Conservation (phyloP, 768 basidiomycete genomes). For the Boletus rufocinnamomeus region DNA sequence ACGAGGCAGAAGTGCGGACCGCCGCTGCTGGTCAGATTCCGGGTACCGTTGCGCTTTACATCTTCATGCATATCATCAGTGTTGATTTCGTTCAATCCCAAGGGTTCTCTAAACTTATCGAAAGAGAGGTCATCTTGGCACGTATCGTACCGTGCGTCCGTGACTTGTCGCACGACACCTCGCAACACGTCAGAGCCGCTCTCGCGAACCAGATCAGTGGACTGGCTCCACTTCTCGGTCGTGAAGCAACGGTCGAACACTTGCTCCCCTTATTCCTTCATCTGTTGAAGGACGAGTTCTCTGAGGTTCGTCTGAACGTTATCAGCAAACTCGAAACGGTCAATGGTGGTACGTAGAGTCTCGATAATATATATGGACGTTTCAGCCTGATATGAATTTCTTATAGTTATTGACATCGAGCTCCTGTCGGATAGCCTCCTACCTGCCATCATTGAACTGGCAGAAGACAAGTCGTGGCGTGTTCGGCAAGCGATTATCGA, state of each 20-base stretch:
- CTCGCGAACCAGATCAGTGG: slow-evolving; percentile 96
- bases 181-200: slow-evolving; percentile 96
- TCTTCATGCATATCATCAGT: not conserved
- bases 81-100: slow-evolving; percentile 15
- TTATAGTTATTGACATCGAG: slow-evolving; percentile 94
- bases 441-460: slow-evolving; percentile 96
- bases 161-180: slow-evolving; percentile 89
- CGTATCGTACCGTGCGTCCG: slow-evolving; percentile 94
- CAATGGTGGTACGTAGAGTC: slow-evolving; percentile 67
- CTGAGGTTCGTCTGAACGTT: slow-evolving; percentile 95
- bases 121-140: slow-evolving; percentile 90
- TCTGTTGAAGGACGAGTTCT: slow-evolving; percentile 97
- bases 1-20: slow-evolving; percentile 97
- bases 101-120: slow-evolving; percentile 95
- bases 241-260: slow-evolving; percentile 93
- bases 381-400: slow-evolving; percentile 12
- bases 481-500: slow-evolving; percentile 99
- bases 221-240: slow-evolving; percentile 90
- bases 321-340: slow-evolving; percentile 98
- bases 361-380: slow-evolving; percentile 1
- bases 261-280: slow-evolving; percentile 96
- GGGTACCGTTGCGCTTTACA: slow-evolving; percentile 50
- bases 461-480: slow-evolving; percentile 99
- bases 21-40: slow-evolving; percentile 96
- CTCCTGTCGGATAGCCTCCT: slow-evolving; percentile 91